phyloP scores from a whole-genome alignment of 768 basidiomycete genomes.

The Mycena venus region DNA sequence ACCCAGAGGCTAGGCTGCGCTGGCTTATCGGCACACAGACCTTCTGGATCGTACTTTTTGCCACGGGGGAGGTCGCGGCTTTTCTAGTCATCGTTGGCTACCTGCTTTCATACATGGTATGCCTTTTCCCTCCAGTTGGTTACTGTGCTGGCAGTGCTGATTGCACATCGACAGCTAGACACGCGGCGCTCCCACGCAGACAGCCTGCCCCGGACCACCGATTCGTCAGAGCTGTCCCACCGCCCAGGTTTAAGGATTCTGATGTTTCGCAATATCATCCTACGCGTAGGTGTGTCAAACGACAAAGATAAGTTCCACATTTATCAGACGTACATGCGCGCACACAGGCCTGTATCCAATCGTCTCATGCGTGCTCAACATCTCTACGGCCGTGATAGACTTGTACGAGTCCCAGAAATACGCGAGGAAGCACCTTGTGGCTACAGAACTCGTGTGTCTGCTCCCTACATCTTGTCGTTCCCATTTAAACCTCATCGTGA shows the following conservation, averaged over 20 bases:
- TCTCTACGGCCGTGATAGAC: background rate
- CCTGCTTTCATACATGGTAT: background rate
- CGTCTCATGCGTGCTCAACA: constrained; percentile 8
- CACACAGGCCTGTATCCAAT: constrained; percentile 12
- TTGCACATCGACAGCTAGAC: background rate
- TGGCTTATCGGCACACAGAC: constrained; percentile 13
- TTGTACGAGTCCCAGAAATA: background rate
- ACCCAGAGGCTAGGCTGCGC: background rate
- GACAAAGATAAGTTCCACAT: background rate
- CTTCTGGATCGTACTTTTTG: background rate
- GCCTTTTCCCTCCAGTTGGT: background rate
- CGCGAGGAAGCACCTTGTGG: background rate
- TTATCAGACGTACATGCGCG: background rate
- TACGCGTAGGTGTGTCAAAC: constrained; percentile 7
- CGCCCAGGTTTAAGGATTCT: no score
- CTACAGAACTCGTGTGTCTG: background rate
- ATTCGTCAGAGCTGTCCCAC: background rate
- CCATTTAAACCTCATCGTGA: background rate
- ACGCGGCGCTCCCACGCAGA: background rate
- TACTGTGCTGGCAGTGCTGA: background rate
- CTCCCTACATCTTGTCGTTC: background rate
- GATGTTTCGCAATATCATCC: no score
- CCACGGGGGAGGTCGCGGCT: background rate
- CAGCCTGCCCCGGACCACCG: background rate
- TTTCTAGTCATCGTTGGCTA: background rate